These are phyloP conservation scores for Heterobasidion parviporum DNA, from an alignment of 1,284 basidiomycete genomes.

Conservation along the genomic window DNA sequence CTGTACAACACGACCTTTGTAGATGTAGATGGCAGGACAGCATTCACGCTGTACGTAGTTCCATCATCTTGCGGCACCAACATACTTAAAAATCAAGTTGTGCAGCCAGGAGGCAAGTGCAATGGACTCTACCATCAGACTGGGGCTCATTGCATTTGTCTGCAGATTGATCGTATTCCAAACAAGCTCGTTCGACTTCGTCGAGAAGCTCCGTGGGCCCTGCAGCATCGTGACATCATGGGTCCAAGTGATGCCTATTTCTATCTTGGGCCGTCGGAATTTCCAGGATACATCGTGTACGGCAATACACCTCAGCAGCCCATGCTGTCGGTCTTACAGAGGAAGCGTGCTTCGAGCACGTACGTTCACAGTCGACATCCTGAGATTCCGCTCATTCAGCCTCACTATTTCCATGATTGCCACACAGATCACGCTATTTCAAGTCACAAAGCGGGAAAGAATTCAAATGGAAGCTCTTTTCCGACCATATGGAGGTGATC, in stretches of 20 bases:
- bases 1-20: neutral
- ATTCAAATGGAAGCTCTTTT: conserved; percentile 59
- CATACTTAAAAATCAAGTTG: too few species aligned
- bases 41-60: neutral
- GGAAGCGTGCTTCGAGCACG: conserved; percentile 52
- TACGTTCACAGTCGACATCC: conserved; percentile 26
- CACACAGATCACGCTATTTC: conserved; percentile 59
- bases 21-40: neutral
- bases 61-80: neutral
- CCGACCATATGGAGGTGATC: conserved; percentile 54
- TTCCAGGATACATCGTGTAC: conserved; percentile 52
- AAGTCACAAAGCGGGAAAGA: conserved; percentile 54
- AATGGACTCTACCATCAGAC: too few species aligned
- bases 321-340: conserved; percentile 49
- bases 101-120: too few species aligned
- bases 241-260: conserved; percentile 64
- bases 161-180: conserved; percentile 42
- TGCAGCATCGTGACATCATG: conserved; percentile 57
- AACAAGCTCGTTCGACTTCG: conserved; percentile 55
- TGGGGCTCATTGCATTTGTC: neutral
- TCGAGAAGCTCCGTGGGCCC: conserved; percentile 55
- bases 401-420: neutral
- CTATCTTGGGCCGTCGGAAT: conserved; percentile 58
- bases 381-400: neutral
- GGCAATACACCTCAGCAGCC: conserved; percentile 49